phyloP scores from a whole-genome alignment of 2,329 filamentous ascomycete genomes.

The Aphanocladium album region DNA sequence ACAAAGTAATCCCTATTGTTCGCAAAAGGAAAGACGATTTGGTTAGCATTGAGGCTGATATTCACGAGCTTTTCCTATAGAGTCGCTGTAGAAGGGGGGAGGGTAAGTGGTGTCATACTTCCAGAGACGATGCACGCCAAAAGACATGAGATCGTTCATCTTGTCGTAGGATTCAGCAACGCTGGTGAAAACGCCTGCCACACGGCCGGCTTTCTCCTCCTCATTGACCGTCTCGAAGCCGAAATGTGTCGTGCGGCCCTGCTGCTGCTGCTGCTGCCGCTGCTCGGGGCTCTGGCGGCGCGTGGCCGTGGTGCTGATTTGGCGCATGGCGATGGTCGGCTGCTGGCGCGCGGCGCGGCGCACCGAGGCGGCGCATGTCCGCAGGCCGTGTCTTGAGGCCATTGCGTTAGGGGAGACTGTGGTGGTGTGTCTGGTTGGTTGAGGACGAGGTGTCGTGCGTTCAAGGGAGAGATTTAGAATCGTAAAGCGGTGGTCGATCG shows the following conservation, averaged over 20 bases:
- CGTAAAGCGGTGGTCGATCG: background rate
- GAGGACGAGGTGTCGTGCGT: background rate
- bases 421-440: background rate
- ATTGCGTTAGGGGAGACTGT: background rate
- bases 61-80: background rate
- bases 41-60: background rate
- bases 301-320: constrained; percentile 25
- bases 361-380: constrained; percentile 23
- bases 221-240: constrained; percentile 83
- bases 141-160: constrained; percentile 99
- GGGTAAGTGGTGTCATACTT: constrained; percentile 48
- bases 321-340: constrained; percentile 15
- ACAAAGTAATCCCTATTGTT: constrained; percentile 81
- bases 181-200: constrained; percentile 87
- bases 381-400: constrained; percentile 23
- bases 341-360: constrained; percentile 14
- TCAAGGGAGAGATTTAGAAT: background rate
- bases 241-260: constrained; percentile 73
- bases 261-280: constrained; percentile 22
- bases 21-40: background rate
- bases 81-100: background rate
- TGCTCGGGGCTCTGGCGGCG: constrained; percentile 19
- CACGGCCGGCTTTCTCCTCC: constrained; percentile 64
- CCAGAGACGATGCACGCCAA: constrained; percentile 95
- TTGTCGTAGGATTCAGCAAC: constrained; percentile 92